Evolutionary conservation across 2,329 filamentous ascomycete genomes (phyloP).

Genomic region (Ceratocystiopsis sp.): DNA sequence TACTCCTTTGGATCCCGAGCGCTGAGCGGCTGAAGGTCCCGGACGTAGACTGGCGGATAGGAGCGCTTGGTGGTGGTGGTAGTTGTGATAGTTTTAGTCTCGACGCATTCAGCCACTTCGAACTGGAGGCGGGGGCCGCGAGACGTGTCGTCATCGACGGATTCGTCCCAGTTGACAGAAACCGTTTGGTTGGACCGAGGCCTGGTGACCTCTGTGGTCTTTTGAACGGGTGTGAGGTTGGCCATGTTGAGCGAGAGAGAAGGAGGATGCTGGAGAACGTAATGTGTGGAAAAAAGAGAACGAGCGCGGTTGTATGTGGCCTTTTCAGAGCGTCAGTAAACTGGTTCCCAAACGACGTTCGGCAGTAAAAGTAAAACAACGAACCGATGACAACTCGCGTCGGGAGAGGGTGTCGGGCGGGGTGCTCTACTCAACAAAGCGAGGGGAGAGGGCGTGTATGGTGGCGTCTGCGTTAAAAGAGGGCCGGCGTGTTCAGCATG

Average conservation of each 20-base stretch:
- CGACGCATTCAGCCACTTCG: slow-evolving; percentile 46
- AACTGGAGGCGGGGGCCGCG: slow-evolving; percentile 27
- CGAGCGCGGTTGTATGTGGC: too few relatives aligned
- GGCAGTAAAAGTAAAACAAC: too few relatives aligned
- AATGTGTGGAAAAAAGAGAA: too few relatives aligned
- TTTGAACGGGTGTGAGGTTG: slow-evolving; percentile 9
- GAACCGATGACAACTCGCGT: too few relatives aligned
- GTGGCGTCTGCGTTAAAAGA: too few relatives aligned
- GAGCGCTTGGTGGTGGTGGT: slow-evolving; percentile 76
- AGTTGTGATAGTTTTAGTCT: slow-evolving; percentile 64
- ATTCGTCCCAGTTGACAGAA: slow-evolving; percentile 19
- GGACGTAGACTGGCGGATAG: slow-evolving; percentile 72
- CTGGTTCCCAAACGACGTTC: too few relatives aligned
- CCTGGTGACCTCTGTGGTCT: slow-evolving; percentile 15
- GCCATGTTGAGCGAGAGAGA: slow-evolving; percentile 3
- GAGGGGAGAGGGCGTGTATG: too few relatives aligned
- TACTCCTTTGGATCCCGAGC: slow-evolving; percentile 78
- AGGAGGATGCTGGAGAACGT: too few relatives aligned
- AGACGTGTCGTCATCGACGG: slow-evolving; percentile 11
- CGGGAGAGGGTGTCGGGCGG: too few relatives aligned
- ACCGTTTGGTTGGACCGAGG: slow-evolving; percentile 19
- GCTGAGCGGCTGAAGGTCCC: slow-evolving; percentile 50
- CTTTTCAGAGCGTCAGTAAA: too few relatives aligned
- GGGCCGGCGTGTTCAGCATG: too few relatives aligned
- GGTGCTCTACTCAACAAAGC: too few relatives aligned